These are phyloP conservation scores for Colletotrichum aenigma DNA, from an alignment of 2,329 filamentous ascomycete genomes.

Conservation along the genomic window DNA sequence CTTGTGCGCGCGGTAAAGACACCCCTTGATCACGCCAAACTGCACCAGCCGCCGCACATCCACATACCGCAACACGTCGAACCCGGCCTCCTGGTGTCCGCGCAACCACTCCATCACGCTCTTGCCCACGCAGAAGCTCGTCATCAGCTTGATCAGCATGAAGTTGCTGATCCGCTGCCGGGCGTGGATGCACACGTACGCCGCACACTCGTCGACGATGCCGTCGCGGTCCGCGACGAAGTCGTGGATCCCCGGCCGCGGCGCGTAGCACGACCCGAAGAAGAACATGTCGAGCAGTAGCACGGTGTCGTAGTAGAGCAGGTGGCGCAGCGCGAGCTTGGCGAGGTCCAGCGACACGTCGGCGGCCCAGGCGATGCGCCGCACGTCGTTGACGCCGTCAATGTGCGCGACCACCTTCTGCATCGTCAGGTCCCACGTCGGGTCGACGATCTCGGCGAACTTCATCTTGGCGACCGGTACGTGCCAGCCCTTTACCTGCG, in stretches of 20 bases:
- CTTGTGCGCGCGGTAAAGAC: constrained; percentile 91
- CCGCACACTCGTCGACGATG: constrained; percentile 85
- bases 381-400: constrained; percentile 88
- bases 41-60: constrained; percentile 92
- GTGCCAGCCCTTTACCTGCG: constrained; percentile 83
- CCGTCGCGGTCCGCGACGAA: constrained; percentile 77
- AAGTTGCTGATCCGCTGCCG: constrained; percentile 57
- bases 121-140: constrained; percentile 80
- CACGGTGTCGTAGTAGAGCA: constrained; percentile 92
- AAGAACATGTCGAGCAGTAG: constrained; percentile 94
- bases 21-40: constrained; percentile 94
- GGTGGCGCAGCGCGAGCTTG: constrained; percentile 83
- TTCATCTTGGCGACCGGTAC: constrained; percentile 81
- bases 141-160: constrained; percentile 82
- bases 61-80: constrained; percentile 73
- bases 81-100: constrained; percentile 69
- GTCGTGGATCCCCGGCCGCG: constrained; percentile 75
- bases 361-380: constrained; percentile 82
- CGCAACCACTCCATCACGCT: constrained; percentile 89
- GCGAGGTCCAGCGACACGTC: constrained; percentile 88
- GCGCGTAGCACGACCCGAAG: constrained; percentile 89
- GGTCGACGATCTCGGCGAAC: constrained; percentile 65
- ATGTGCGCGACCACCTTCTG: constrained; percentile 83
- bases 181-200: constrained; percentile 71
- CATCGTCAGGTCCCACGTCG: constrained; percentile 78